Evolutionary conservation across 1,284 basidiomycete species (phyloP).

Genomic region (Cerrena zonata): DNA sequence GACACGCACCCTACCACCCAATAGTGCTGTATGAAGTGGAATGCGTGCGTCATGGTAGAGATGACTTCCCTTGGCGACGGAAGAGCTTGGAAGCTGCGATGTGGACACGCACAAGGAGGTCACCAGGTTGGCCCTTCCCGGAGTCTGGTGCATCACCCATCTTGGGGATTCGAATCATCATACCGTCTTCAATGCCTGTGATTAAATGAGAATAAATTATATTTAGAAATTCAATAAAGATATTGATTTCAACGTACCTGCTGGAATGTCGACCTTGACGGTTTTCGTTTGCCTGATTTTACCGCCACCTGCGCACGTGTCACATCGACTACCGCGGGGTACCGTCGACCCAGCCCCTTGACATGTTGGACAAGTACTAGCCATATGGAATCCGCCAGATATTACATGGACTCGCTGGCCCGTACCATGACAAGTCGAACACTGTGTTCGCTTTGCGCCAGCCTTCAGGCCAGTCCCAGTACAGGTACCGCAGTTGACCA

Average conservation of each 20-base stretch:
- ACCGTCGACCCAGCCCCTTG: constrained; percentile 80
- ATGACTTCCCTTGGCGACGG: constrained; percentile 86
- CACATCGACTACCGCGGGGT: constrained; percentile 76
- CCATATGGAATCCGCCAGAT: constrained; percentile 95
- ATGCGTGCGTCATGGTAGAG: constrained; percentile 89
- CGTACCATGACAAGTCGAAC: constrained; percentile 78
- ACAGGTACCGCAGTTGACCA: constrained; percentile 83
- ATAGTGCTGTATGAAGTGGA: constrained; percentile 85
- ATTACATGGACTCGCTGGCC: constrained; percentile 89
- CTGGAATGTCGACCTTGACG: constrained; percentile 81
- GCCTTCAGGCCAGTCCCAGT: constrained; percentile 82
- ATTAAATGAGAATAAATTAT: constrained; percentile 15
- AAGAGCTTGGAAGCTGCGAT: constrained; percentile 83
- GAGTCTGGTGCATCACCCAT: constrained; percentile 83
- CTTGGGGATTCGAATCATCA: constrained; percentile 81
- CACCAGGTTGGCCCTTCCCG: constrained; percentile 74
- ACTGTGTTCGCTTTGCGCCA: constrained; percentile 81
- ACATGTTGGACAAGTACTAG: constrained; percentile 84
- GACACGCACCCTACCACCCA: constrained; percentile 88
- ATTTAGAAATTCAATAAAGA: not conserved
- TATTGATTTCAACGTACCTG: constrained; percentile 61
- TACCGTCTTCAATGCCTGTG: constrained; percentile 91
- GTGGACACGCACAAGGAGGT: constrained; percentile 83
- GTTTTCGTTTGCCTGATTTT: constrained; percentile 78
- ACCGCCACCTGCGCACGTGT: constrained; percentile 80